These are phyloP conservation scores for Aspergillus funiculosus DNA, from an alignment of 495 filamentous ascomycete genomes.

Conservation along the genomic window DNA sequence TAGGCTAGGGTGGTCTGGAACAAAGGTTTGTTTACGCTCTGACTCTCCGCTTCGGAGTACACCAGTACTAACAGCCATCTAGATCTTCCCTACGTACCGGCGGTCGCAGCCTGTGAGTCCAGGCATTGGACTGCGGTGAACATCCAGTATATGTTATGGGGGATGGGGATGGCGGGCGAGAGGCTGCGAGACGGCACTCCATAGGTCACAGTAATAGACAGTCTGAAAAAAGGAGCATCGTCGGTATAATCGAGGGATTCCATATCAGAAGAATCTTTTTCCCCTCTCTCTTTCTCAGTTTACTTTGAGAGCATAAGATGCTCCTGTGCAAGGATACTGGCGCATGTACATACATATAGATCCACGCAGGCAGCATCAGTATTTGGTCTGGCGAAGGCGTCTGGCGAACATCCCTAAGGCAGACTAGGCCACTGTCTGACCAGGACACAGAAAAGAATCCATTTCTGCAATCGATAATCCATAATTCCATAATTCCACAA, in stretches of 20 bases:
- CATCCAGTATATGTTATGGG: slow-evolving; percentile 48
- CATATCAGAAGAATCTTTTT: neutral
- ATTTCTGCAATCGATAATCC: slow-evolving; percentile 20
- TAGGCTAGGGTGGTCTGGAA: slow-evolving; percentile 83
- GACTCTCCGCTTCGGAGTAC: neutral
- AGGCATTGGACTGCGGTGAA: slow-evolving; percentile 45
- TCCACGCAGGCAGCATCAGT: slow-evolving; percentile 14
- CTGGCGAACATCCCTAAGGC: slow-evolving; percentile 21
- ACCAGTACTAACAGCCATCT: slow-evolving; percentile 6
- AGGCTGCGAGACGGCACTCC: slow-evolving; percentile 8
- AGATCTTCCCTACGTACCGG: slow-evolving; percentile 64
- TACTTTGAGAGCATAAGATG: slow-evolving; percentile 9
- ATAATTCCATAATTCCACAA: too few relatives aligned
- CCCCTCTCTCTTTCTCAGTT: neutral
- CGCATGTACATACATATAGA: slow-evolving; percentile 35
- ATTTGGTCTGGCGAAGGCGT: slow-evolving; percentile 25
- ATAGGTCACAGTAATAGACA: slow-evolving; percentile 9
- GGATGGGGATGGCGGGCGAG: slow-evolving; percentile 23
- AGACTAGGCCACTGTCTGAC: too few relatives aligned
- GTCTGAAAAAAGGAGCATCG: neutral
- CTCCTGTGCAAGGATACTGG: slow-evolving; percentile 16
- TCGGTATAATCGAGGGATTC: neutral
- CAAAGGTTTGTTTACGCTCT: slow-evolving; percentile 59
- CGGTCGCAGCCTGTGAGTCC: slow-evolving; percentile 55
- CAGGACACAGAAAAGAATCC: slow-evolving; percentile 29